Evolutionary conservation across 352 stramenopile genomes (phyloP).

Genomic region (Pythium plurisporium): DNA sequence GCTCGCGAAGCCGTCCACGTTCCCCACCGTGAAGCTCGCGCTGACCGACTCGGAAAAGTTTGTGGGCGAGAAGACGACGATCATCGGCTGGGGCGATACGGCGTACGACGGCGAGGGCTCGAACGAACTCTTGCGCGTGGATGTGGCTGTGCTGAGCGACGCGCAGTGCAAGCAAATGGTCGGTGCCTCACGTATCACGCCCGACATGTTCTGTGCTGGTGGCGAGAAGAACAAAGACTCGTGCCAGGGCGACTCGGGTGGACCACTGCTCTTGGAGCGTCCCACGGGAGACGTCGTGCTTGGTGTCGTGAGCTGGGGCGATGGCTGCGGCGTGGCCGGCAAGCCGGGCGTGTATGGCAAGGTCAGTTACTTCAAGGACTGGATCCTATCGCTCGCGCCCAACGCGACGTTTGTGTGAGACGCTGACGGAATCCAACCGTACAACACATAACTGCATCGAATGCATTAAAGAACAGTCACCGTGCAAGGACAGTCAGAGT

Average conservation of each 20-base stretch:
- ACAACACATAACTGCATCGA: too few species aligned
- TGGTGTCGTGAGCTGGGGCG: conserved; percentile 30
- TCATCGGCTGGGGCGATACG: background rate
- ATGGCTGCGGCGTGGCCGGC: conserved; percentile 22
- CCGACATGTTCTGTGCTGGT: background rate
- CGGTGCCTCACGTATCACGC: background rate
- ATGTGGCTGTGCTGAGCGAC: background rate
- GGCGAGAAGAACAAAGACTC: background rate
- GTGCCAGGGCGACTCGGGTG: background rate
- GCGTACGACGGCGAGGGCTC: background rate
- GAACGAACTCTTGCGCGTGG: background rate
- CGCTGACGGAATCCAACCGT: too few species aligned
- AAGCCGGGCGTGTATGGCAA: conserved; percentile 31
- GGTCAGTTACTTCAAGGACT: conserved; percentile 9
- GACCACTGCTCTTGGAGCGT: background rate
- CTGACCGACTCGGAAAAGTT: background rate
- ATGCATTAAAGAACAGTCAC: too few species aligned
- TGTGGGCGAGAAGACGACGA: background rate
- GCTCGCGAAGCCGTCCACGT: background rate
- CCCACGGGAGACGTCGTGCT: conserved; percentile 16
- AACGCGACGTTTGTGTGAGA: conserved; percentile 11
- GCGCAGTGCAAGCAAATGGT: background rate
- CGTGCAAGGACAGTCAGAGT: too few species aligned
- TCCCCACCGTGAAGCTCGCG: background rate
- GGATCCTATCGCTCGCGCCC: conserved; percentile 5